These are phyloP conservation scores for Claviceps citrina DNA, from an alignment of 2,329 filamentous ascomycete genomes.

Conservation along the genomic window DNA sequence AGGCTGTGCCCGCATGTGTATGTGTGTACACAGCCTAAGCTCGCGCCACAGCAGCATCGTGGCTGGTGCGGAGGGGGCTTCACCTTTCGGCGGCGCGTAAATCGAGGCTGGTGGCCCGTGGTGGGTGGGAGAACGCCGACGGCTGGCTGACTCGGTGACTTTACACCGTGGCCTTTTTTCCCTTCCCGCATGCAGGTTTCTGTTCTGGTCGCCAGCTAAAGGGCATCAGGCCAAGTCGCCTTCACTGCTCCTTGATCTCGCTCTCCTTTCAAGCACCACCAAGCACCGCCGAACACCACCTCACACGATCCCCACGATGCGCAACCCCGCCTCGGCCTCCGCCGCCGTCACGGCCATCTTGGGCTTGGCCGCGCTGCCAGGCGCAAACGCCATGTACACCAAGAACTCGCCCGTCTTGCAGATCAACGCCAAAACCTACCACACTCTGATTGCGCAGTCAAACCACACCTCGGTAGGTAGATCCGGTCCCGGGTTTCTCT, in stretches of 20 bases:
- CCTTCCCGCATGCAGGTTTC: neutral
- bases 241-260: too few species aligned
- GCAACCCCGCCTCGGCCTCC: constrained; percentile 34
- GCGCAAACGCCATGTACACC: constrained; percentile 59
- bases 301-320: constrained; percentile 25
- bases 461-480: constrained; percentile 74
- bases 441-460: constrained; percentile 68
- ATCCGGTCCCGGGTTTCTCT: neutral
- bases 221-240: constrained; percentile 2
- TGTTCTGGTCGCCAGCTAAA: constrained; percentile 1
- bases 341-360: constrained; percentile 39
- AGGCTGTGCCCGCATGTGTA: too few species aligned
- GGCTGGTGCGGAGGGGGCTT: too few species aligned
- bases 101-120: neutral
- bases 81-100: neutral
- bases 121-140: neutral
- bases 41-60: constrained; percentile 1
- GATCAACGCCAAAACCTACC: constrained; percentile 63
- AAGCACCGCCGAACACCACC: too few species aligned
- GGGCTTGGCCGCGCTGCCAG: constrained; percentile 50
- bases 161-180: constrained; percentile 19
- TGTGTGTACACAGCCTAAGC: too few species aligned
- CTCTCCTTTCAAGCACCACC: neutral
- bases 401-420: constrained; percentile 81
- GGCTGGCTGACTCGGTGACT: too few species aligned